Conservation (phyloP, 2,329 filamentous ascomycete species). For the Lachnellula willkommii region DNA sequence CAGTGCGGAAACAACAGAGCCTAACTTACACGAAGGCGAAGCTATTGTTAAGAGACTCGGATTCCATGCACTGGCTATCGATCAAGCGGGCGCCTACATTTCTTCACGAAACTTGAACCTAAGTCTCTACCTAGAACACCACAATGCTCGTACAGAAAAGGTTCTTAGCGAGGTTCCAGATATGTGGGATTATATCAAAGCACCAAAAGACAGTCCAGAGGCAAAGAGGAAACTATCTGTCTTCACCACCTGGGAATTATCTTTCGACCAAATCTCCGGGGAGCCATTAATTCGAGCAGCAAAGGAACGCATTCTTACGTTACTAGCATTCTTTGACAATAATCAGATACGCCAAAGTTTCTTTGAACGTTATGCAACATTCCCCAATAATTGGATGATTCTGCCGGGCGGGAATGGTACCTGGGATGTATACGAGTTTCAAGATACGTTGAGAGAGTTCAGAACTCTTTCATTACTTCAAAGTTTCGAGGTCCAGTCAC, state of each 20-base stretch:
- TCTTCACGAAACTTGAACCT: conserved; percentile 7
- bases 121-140: conserved; percentile 11
- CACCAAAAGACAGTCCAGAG: background rate
- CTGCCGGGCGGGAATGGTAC: too few relatives aligned
- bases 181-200: conserved; percentile 14
- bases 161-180: conserved; percentile 12
- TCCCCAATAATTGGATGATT: too few relatives aligned
- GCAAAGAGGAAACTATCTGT: conserved; percentile 3
- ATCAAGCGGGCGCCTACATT: conserved; percentile 28
- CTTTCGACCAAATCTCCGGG: conserved; percentile 18
- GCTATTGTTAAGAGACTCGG: conserved; percentile 16
- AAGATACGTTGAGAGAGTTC: conserved; percentile 6
- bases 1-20: background rate
- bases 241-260: conserved; percentile 24
- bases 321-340: too few relatives aligned
- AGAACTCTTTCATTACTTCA: conserved; percentile 20
- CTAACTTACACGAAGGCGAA: background rate
- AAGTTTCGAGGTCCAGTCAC: conserved; percentile 1
- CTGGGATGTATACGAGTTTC: too few relatives aligned
- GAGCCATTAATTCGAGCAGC: background rate
- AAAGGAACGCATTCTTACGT: too few relatives aligned
- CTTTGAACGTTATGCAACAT: too few relatives aligned
- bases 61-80: conserved; percentile 24
- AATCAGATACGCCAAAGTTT: too few relatives aligned
- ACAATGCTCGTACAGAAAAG: conserved; percentile 6